Base-by-base conservation (phyloP, 805 yeast species). In the Saturnispora mendoncae region DNA sequence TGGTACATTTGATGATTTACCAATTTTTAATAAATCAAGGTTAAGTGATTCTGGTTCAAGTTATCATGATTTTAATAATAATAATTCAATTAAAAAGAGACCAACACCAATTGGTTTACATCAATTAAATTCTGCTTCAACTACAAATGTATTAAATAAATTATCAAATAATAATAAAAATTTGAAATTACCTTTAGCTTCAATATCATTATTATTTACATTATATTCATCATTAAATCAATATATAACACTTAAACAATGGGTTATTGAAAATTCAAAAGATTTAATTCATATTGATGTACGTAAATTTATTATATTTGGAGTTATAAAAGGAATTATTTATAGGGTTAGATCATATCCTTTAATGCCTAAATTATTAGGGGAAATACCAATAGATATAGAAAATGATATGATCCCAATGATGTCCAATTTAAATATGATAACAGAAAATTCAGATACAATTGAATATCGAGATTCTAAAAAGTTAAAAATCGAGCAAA, bases 271-370 rank as follows among this genome's bases (percentile, higher is more conserved):
- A 44, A 80, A 92, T 54, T 66, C 66, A 30, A 71, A 72, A 36
- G 61, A 64, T 3, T 63, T 92, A 14, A 58, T 64, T 21, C 71
- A 77, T 47, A 76, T 94, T 32, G 99, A 92, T 58, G 67, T 92
- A 3, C 69, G 97, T 47, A 65, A 94, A 41, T 84, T 92, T 51
- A 66, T 92, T 17, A 76, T 87, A 15, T 92, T 88, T 66, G 99
- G 99, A 1, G 71, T 85, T 2, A 65, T 85, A 19, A 73, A 86
- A 46, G 86, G 94, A 0, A 53, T 92, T 5, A 80, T 94, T 7
- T 87, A 87, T 56, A 64, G 97, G 39, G 83, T 87, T 1, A 72
- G 82, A 42, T 66, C 87, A 17, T 84, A 76, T 54, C 97, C 97
- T 0, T 62, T 84, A 18, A 25, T 39, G 20, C 14, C 36, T 13